Evolutionary conservation across 176 grass and related monocot genomes (phyloP), one percentile per base, ranked within the genome.

Genomic region (Hordeum marinum): DNA sequence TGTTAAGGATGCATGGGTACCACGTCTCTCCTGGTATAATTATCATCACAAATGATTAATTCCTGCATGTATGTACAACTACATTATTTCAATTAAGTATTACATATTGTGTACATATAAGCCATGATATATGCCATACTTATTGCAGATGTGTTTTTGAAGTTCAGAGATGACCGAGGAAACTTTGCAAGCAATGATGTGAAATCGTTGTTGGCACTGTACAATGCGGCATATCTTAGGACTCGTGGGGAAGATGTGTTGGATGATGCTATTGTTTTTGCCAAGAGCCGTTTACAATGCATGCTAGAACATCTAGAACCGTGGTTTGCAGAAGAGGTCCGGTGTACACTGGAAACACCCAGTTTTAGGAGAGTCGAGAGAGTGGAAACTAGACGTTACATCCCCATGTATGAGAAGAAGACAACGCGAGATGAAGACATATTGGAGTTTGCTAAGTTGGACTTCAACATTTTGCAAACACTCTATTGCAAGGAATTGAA

Each of bases 381-480:
- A 21, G 72, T 90, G 36, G 87, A 89, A 35, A 69, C 87, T 4
- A 52, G 60, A 7, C 63, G 34, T 6, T 87, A 78, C 31, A 81
- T 92, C 20, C 60, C 87, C 1, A 11, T 64, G 2, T 92, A 89
- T 14, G 57, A 89, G 42, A 64, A 89, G 24, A 80, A 83, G 74
- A 2, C 7, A 0, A 15, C 15, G 5, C 17, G 10, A 23, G 43
- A 88, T 36, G 77, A 82, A 23, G 5, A 35, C 1, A 35, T 91
- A 54, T 8, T 88, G 10, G 76, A 88, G 27, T 42, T 92, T 9
- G 82, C 86, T 36, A 92, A 82, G 23, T 5, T 88, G 27, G 90
- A 91, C 70, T 85, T 77, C 82, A 76, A 88, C 34, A 77, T 91
- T 4, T 6, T 88, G 77, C 90, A 85, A 78, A 71, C 25, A 52